Evolutionary conservation across 495 filamentous ascomycete species (phyloP).

Genomic region (Sordaria brevicollis): DNA sequence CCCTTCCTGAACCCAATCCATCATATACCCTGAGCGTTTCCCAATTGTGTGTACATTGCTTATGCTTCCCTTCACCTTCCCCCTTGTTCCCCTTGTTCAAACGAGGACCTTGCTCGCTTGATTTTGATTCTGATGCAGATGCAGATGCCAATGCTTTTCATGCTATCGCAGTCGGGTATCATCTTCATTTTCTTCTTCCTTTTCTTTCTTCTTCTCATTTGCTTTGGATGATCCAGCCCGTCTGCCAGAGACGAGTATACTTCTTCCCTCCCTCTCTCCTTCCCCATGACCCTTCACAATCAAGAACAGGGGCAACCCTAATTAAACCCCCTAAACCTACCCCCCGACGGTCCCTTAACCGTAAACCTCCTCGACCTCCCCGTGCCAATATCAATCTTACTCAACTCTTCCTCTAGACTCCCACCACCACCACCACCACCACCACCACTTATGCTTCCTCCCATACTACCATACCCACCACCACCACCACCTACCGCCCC

Average conservation of each 20-base stretch:
- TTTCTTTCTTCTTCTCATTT: neutral
- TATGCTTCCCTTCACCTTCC: too few species aligned
- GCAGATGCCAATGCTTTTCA: neutral
- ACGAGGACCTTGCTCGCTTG: neutral
- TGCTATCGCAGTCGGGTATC: neutral
- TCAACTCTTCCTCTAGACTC: conserved; percentile 68
- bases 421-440: conserved; percentile 29
- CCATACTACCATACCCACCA: conserved; percentile 1
- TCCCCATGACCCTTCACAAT: neutral
- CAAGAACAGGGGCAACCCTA: neutral
- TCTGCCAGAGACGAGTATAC: neutral
- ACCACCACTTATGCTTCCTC: conserved; percentile 19
- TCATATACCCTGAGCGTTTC: too few species aligned
- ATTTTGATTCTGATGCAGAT: too few species aligned
- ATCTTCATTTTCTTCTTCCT: neutral
- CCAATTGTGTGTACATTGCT: too few species aligned
- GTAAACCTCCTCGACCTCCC: conserved; percentile 22
- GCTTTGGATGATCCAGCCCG: neutral
- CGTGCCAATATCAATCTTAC: conserved; percentile 72
- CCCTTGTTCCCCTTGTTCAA: too few species aligned
- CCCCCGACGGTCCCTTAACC: neutral
- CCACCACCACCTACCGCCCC: conserved; percentile 6
- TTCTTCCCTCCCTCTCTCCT: neutral
- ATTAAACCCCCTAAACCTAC: neutral
- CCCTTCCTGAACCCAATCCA: too few species aligned